These are phyloP conservation scores for Cetraspora pellucida DNA, from an alignment of 192 early-diverging fungal genomes.

Conservation along the genomic window DNA sequence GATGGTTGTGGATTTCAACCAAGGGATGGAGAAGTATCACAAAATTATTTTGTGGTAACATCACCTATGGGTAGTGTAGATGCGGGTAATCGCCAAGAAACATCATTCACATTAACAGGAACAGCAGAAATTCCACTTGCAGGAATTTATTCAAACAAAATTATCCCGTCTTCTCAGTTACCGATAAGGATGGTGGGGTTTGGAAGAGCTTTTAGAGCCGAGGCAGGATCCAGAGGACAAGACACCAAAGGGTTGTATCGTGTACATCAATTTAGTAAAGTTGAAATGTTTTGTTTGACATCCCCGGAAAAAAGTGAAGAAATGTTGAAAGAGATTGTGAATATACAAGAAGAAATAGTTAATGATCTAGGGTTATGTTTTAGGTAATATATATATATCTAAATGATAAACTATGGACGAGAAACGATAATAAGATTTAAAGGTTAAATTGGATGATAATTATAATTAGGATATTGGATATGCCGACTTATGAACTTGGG, in stretches of 20 bases:
- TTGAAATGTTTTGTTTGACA: slow-evolving; percentile 84
- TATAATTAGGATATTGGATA: slow-evolving; percentile 68
- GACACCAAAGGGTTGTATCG: slow-evolving; percentile 89
- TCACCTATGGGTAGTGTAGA: slow-evolving; percentile 1
- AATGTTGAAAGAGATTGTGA: slow-evolving; percentile 71
- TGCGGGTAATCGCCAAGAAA: not conserved
- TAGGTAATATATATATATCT: slow-evolving; percentile 41
- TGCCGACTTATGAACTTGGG: slow-evolving; percentile 92
- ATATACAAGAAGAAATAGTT: slow-evolving; percentile 76
- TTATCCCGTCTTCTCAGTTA: slow-evolving; percentile 58
- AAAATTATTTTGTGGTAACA: slow-evolving; percentile 76
- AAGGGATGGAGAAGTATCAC: slow-evolving; percentile 72
- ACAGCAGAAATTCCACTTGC: slow-evolving; percentile 93
- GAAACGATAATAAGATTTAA: no score
- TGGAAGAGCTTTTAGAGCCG: slow-evolving; percentile 87
- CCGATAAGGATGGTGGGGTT: slow-evolving; percentile 79
- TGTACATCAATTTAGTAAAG: slow-evolving; percentile 94
- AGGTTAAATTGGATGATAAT: no score
- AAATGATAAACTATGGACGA: not conserved
- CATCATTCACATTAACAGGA: slow-evolving; percentile 69
- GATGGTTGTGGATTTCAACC: slow-evolving; percentile 92
- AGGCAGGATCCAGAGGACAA: slow-evolving; percentile 81
- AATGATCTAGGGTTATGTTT: slow-evolving; percentile 79
- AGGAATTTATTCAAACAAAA: slow-evolving; percentile 75
- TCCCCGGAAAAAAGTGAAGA: slow-evolving; percentile 62